Evolutionary conservation across 2,329 filamentous ascomycete genomes (phyloP).

Genomic region (Diaporthe velutina): DNA sequence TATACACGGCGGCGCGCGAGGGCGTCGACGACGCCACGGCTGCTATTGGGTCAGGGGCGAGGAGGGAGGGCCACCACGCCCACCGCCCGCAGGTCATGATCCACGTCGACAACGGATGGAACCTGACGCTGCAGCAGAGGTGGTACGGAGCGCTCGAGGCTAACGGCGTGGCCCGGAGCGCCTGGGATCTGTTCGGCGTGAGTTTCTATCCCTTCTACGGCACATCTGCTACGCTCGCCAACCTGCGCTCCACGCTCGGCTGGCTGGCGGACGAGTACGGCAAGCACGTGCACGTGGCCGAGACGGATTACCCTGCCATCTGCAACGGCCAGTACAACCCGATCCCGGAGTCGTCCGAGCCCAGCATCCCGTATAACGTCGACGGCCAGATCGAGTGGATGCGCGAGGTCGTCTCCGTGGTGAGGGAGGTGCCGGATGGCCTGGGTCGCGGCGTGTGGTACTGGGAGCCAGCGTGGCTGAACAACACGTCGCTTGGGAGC

Average conservation of each 20-base stretch:
- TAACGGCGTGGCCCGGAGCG: constrained; percentile 58
- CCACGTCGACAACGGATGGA: constrained; percentile 81
- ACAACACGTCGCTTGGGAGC: constrained; percentile 71
- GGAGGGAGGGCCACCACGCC: background rate
- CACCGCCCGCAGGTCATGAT: constrained; percentile 76
- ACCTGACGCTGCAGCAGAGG: constrained; percentile 73
- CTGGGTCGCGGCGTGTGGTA: constrained; percentile 75
- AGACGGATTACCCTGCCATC: constrained; percentile 77
- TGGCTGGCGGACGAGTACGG: constrained; percentile 72
- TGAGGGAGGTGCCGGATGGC: constrained; percentile 58
- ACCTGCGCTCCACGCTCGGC: constrained; percentile 66
- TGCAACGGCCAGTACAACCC: constrained; percentile 58
- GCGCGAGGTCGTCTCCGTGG: constrained; percentile 67
- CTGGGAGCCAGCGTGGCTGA: constrained; percentile 81
- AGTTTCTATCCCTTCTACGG: constrained; percentile 79
- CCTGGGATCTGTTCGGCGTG: constrained; percentile 62
- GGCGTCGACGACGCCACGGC: background rate
- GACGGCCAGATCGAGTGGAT: constrained; percentile 75
- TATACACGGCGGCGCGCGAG: constrained; percentile 42
- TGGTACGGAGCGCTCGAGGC: constrained; percentile 69
- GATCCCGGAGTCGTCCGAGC: constrained; percentile 70
- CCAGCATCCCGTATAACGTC: constrained; percentile 72
- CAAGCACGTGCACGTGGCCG: constrained; percentile 76
- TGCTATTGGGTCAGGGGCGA: no score
- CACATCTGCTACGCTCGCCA: constrained; percentile 67